These are phyloP conservation scores for Phtheirospermum japonicum DNA, from an alignment of 257 asterid species.

Conservation along the genomic window DNA sequence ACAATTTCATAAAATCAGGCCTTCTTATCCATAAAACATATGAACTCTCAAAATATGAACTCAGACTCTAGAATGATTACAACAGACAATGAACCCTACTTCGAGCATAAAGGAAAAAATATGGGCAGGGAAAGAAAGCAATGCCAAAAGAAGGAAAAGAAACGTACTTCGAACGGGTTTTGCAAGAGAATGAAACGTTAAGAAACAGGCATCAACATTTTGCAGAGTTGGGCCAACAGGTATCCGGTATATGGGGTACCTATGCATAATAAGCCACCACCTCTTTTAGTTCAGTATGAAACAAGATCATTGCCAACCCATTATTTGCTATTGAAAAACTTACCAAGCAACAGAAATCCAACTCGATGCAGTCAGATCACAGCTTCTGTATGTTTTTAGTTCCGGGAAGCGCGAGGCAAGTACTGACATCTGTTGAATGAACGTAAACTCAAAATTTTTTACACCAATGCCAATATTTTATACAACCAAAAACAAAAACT, in stretches of 20 bases:
- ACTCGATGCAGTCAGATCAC: conserved; percentile 78
- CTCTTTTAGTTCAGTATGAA: conserved; percentile 16
- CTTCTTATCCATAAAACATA: not conserved
- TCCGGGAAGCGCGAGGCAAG: conserved; percentile 73
- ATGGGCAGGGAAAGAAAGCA: not conserved
- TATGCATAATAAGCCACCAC: conserved; percentile 28
- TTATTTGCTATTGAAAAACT: conserved; percentile 15
- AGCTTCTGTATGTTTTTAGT: conserved; percentile 64
- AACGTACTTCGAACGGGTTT: conserved; percentile 61
- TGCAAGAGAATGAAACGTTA: conserved; percentile 80
- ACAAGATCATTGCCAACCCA: not conserved
- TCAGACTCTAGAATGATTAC: not conserved
- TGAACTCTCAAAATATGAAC: not conserved
- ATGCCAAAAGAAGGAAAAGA: not conserved
- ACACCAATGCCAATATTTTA: too few relatives aligned
- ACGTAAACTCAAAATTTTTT: not conserved
- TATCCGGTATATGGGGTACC: conserved; percentile 96
- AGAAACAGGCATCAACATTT: conserved; percentile 85
- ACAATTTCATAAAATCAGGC: too few relatives aligned
- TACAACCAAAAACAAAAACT: too few relatives aligned
- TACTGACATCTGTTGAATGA: conserved; percentile 54
- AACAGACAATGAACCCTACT: not conserved
- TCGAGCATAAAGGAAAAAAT: not conserved
- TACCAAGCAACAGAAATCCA: conserved; percentile 99
- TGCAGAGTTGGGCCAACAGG: conserved; percentile 91